Evolutionary conservation across 2,329 filamentous ascomycete species (phyloP).

Genomic region (Aspergillus quadricinctus): DNA sequence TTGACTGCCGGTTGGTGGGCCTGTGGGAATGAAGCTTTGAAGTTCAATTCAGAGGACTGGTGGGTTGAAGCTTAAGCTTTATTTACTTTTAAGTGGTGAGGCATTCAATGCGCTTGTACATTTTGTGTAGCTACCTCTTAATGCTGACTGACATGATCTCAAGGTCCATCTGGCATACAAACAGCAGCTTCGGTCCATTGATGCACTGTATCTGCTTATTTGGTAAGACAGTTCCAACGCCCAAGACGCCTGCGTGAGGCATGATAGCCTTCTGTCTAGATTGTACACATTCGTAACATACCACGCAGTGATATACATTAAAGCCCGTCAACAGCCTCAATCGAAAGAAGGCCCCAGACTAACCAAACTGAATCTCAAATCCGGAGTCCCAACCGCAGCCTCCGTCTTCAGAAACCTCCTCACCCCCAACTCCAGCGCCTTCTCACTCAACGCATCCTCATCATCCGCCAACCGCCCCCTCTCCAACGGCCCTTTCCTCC

Average conservation of each 20-base stretch:
- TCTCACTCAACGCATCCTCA: constrained; percentile 71
- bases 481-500: constrained; percentile 67
- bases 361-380: constrained; percentile 60
- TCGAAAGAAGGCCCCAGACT: constrained; percentile 55
- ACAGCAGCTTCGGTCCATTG: not conserved
- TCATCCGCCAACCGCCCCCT: constrained; percentile 55
- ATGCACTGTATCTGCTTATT: not conserved
- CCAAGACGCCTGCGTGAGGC: not conserved
- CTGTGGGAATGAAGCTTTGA: constrained; percentile 60
- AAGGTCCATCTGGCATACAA: not conserved
- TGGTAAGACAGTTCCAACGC: not conserved
- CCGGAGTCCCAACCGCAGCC: constrained; percentile 50
- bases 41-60: constrained; percentile 53
- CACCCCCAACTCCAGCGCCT: constrained; percentile 68
- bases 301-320: not conserved
- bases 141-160: not conserved
- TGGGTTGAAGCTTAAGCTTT: constrained; percentile 36
- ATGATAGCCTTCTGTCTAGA: not conserved
- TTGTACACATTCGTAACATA: not conserved
- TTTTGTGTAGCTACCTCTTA: not conserved
- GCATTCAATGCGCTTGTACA: not conserved
- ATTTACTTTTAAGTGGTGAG: not conserved
- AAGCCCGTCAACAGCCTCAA: constrained; percentile 18
- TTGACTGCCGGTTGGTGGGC: constrained; percentile 58
- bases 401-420: constrained; percentile 57